Evolutionary conservation across 2,329 filamentous ascomycete genomes (phyloP).

Genomic region (Cytospora leucostoma): DNA sequence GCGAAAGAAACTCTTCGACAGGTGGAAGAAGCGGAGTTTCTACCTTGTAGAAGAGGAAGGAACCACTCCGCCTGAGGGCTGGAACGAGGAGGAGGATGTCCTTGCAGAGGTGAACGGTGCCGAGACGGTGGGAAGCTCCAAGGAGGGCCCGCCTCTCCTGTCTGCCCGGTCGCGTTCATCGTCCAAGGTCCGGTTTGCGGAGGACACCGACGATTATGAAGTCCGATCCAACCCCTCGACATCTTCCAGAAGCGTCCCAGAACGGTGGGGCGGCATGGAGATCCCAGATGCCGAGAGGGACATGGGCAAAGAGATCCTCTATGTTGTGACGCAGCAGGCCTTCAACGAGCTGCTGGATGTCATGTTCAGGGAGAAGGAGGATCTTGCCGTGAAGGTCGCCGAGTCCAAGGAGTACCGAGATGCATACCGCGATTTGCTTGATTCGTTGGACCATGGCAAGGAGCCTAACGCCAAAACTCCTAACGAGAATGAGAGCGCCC

Average conservation of each 20-base stretch:
- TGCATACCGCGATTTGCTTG: constrained; percentile 53
- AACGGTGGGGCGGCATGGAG: constrained; percentile 76
- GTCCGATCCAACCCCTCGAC: constrained; percentile 71
- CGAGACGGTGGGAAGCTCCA: constrained; percentile 45
- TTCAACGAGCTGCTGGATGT: constrained; percentile 90
- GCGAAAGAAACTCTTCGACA: constrained; percentile 61
- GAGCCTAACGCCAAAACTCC: not conserved
- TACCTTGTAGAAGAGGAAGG: constrained; percentile 88
- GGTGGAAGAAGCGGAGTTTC: constrained; percentile 77
- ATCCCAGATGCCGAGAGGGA: constrained; percentile 80
- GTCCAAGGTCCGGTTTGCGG: constrained; percentile 76
- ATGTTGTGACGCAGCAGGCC: constrained; percentile 87
- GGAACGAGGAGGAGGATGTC: constrained; percentile 62
- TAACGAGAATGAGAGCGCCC: constrained; percentile 31
- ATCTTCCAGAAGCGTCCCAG: constrained; percentile 70
- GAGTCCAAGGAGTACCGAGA: constrained; percentile 64
- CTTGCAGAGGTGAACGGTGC: constrained; percentile 42
- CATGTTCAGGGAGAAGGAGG: constrained; percentile 80
- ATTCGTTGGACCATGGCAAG: constrained; percentile 40
- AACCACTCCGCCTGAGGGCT: constrained; percentile 62
- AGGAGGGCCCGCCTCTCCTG: constrained; percentile 41
- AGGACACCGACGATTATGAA: constrained; percentile 70
- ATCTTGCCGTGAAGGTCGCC: constrained; percentile 68
- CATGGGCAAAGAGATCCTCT: constrained; percentile 83
- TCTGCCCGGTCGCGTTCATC: constrained; percentile 69